These are phyloP conservation scores for Deuterostichococcus epilithicus DNA, from an alignment of 139 green algal species.

Conservation along the genomic window DNA sequence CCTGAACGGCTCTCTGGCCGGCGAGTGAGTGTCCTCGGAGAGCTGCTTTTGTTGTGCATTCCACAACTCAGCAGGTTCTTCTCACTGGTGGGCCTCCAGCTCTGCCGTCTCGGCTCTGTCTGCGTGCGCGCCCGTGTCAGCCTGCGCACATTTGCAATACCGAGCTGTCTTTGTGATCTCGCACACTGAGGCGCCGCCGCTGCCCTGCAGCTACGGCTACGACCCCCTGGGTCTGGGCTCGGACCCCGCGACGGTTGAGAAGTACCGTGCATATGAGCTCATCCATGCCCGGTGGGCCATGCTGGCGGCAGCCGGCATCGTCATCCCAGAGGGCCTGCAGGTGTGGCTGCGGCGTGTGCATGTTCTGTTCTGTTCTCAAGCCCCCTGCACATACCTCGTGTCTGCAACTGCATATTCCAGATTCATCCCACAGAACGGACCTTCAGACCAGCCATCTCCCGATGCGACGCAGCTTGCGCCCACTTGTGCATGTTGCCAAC, in stretches of 20 bases:
- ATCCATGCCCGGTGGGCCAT: constrained; percentile 96
- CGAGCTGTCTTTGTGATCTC: background rate
- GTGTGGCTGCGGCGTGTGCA: background rate
- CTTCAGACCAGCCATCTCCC: too few species aligned
- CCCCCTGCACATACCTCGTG: too few species aligned
- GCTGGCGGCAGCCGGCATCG: constrained; percentile 89
- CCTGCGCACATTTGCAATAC: background rate
- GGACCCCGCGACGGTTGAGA: constrained; percentile 74
- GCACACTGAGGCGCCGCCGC: background rate
- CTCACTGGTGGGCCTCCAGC: background rate
- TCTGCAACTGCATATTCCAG: too few species aligned
- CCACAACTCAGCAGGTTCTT: background rate
- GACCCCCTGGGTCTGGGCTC: constrained; percentile 90
- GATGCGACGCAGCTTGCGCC: too few species aligned
- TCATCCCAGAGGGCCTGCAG: constrained; percentile 92
- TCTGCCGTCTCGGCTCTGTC: background rate
- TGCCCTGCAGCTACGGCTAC: constrained; percentile 79
- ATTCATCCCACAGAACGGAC: too few species aligned
- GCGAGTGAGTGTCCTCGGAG: constrained; percentile 71
- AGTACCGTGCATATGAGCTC: constrained; percentile 90
- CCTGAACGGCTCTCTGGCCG: constrained; percentile 84
- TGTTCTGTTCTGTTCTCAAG: background rate
- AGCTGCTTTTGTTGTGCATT: background rate
- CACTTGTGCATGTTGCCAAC: too few species aligned
- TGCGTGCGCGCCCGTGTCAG: background rate